Conservation (phyloP, 2,329 filamentous ascomycete genomes). For the Elsinoe fawcettii region DNA sequence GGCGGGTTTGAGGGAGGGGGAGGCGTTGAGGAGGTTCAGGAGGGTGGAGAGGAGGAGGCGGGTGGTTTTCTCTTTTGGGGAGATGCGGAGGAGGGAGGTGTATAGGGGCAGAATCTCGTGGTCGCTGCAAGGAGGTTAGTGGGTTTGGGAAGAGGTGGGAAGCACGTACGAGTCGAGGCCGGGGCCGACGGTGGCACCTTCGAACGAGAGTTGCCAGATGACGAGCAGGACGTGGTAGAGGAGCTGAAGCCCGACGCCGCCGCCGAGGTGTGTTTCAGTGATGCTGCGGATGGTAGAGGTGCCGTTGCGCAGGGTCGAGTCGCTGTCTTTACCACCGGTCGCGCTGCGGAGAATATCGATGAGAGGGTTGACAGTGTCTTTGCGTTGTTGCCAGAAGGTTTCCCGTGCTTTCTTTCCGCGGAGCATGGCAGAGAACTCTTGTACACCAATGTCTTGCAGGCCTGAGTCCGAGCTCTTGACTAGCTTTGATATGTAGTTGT, state of each 20-base stretch:
- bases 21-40: constrained; percentile 73
- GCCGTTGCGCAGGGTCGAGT: constrained; percentile 50
- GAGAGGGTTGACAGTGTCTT: constrained; percentile 74
- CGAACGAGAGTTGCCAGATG: constrained; percentile 94
- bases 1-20: constrained; percentile 64
- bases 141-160: constrained; percentile 18
- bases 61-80: constrained; percentile 96
- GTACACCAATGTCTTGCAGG: constrained; percentile 90
- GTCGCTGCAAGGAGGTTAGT: constrained; percentile 51
- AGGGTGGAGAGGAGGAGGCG: constrained; percentile 83
- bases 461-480: constrained; percentile 80
- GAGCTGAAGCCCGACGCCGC: constrained; percentile 83
- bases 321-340: constrained; percentile 63
- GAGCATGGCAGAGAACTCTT: constrained; percentile 79
- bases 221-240: constrained; percentile 91
- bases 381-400: constrained; percentile 85
- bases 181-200: constrained; percentile 60
- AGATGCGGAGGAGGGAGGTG: constrained; percentile 82
- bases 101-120: constrained; percentile 89
- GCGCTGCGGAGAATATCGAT: constrained; percentile 70
- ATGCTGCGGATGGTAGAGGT: constrained; percentile 40
- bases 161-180: constrained; percentile 72
- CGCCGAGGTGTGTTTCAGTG: constrained; percentile 54
- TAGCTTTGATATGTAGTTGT: constrained; percentile 76
- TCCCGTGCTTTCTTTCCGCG: constrained; percentile 65